Evolutionary conservation across 345 rosid genomes (phyloP), one percentile per base, ranked within the genome.

Genomic region (Eucalyptus microcorys): DNA sequence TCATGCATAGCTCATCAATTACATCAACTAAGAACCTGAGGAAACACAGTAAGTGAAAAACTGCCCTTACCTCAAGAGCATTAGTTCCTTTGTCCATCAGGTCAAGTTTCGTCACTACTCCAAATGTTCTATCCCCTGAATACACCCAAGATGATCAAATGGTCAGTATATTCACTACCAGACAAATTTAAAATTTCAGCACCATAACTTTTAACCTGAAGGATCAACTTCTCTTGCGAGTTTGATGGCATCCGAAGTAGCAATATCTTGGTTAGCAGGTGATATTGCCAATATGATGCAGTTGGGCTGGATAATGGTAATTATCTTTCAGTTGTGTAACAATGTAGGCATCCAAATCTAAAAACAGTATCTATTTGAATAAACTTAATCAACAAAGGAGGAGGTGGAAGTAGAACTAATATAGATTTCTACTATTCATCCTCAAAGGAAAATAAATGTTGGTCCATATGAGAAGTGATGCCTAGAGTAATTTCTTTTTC

Each of bases 211-310:
- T 68, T 68, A 91, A 98, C 99, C 99, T 91, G 99, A 81, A 88
- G 99, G 99, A 95, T 98, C 99, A 88, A 98, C 99, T 95, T 98
- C 99, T 94, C 98, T 95, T 81, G 99, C 99, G 52, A 98, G 98
- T 92, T 98, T 98, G 90, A 98, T 98, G 84, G 99, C 99, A 90
- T 98, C 99, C 76, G 99, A 97, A 80, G 99, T 98, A 85, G 99
- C 99, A 94, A 98, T 98, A 91, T 98, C 99, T 95, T 98, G 99
- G 95, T 98, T 98, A 21, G 99, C 99, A 80, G 99, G 99, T 90
- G 99, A 95, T 86, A 98, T 96, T 55, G 99, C 99, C 96, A 98
- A 95, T 92, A 98, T 97, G 92, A 98, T 96, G 95, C 97, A 91
- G 93, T 95, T 98, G 89, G 99, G 99, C 99, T 97, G 91, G 96